phyloP scores from a whole-genome alignment of 73 alveolate genomes.

The Stentor roeselii region DNA sequence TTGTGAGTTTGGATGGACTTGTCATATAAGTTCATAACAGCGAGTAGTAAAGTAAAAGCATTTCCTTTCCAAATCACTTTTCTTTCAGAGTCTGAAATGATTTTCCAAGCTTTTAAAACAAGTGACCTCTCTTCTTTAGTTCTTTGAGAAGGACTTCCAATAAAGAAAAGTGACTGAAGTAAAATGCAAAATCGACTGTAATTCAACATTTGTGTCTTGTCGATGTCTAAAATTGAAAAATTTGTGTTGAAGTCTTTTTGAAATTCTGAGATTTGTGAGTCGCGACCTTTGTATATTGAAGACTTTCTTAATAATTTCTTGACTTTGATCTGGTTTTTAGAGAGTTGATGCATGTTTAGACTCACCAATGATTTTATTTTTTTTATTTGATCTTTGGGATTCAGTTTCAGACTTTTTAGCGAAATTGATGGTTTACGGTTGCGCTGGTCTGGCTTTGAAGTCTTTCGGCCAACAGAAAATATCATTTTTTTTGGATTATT shows the following conservation, averaged over 20 bases:
- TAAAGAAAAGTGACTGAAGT: neutral
- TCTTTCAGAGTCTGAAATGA: neutral
- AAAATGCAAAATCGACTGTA: neutral
- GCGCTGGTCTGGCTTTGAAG: no score
- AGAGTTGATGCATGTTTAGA: no score
- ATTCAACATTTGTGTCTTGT: neutral
- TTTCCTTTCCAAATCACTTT: neutral
- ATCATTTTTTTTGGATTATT: no score
- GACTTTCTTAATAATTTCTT: no score
- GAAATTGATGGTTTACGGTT: no score
- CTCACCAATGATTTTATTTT: no score
- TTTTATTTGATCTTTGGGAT: no score
- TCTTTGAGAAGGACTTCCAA: neutral
- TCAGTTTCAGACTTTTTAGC: no score
- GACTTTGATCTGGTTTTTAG: no score
- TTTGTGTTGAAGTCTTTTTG: neutral
- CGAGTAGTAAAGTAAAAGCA: neutral
- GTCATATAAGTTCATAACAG: neutral
- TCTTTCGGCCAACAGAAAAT: no score
- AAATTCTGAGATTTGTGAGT: neutral
- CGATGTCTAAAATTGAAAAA: neutral
- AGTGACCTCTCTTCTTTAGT: neutral
- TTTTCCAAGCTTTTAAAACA: neutral
- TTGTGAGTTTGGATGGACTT: neutral
- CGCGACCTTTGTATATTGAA: no score